Evolutionary conservation across 768 basidiomycete species (phyloP).

Genomic region (Pisolithus albus): DNA sequence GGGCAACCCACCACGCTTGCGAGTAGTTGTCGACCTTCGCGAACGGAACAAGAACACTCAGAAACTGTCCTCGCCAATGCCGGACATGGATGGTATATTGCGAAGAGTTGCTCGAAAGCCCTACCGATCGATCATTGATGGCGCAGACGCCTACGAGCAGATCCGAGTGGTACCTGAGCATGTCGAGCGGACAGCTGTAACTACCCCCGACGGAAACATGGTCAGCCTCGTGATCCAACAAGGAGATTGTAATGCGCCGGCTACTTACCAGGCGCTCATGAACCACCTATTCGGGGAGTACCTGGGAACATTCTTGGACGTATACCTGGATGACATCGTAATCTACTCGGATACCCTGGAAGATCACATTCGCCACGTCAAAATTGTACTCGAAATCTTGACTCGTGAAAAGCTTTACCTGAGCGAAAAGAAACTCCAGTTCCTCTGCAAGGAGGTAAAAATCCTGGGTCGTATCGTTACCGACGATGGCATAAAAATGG

Average conservation of each 20-base stretch:
- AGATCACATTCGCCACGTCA: constrained; percentile 25
- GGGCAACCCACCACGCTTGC: too few relatives aligned
- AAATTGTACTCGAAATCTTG: constrained; percentile 30
- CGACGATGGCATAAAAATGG: constrained; percentile 34
- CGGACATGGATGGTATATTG: too few relatives aligned
- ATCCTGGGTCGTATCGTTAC: constrained; percentile 32
- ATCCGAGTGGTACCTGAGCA: too few relatives aligned
- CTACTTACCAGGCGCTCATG: constrained; percentile 38
- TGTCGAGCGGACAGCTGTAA: too few relatives aligned
- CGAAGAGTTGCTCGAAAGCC: too few relatives aligned
- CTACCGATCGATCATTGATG: too few relatives aligned
- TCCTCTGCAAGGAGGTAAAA: constrained; percentile 25
- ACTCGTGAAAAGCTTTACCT: constrained; percentile 30
- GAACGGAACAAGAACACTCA: too few relatives aligned
- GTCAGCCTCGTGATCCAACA: too few relatives aligned
- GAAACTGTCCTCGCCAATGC: too few relatives aligned
- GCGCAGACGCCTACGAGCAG: too few relatives aligned
- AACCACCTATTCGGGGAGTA: constrained; percentile 28
- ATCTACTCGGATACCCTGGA: constrained; percentile 10
- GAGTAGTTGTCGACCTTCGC: too few relatives aligned
- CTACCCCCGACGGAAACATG: too few relatives aligned
- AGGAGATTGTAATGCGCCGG: constrained; percentile 27
- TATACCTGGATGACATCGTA: constrained; percentile 2
- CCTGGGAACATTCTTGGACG: neutral
- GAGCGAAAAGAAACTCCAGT: constrained; percentile 3